Evolutionary conservation across 139 green algal genomes (phyloP).

Genomic region (Chlorella ohadii): DNA sequence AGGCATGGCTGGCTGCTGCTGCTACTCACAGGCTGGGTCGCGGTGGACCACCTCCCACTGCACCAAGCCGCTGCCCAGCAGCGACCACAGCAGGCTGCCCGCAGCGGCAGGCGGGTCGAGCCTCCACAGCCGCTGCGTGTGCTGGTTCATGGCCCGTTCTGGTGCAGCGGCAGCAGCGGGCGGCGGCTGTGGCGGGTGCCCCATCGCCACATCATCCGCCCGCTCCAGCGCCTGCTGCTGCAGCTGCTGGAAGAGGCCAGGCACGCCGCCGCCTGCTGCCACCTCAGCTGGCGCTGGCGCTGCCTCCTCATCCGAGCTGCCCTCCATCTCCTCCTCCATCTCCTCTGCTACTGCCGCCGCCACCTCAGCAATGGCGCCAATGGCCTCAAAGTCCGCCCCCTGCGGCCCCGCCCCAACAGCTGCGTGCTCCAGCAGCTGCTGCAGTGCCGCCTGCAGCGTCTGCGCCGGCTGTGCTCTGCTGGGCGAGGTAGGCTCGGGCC

Average conservation of each 20-base stretch:
- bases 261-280: neutral
- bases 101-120: neutral
- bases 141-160: neutral
- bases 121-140: neutral
- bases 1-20: neutral
- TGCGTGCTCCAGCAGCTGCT: neutral
- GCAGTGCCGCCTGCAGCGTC: neutral
- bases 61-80: slow-evolving; percentile 21
- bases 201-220: neutral
- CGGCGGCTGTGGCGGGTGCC: neutral
- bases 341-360: neutral
- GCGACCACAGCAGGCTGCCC: slow-evolving; percentile 8
- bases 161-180: neutral
- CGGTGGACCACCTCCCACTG: slow-evolving; percentile 32
- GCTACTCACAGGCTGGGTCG: neutral
- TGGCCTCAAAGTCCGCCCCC: neutral
- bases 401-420: neutral
- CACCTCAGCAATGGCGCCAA: neutral
- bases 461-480: neutral
- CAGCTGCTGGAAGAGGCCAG: neutral
- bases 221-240: neutral
- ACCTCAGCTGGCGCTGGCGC: neutral
- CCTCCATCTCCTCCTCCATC: neutral
- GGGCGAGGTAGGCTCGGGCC: neutral
- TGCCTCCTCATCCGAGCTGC: neutral